Conservation (phyloP, 2,329 filamentous ascomycete genomes). For the Camillea tinctor region DNA sequence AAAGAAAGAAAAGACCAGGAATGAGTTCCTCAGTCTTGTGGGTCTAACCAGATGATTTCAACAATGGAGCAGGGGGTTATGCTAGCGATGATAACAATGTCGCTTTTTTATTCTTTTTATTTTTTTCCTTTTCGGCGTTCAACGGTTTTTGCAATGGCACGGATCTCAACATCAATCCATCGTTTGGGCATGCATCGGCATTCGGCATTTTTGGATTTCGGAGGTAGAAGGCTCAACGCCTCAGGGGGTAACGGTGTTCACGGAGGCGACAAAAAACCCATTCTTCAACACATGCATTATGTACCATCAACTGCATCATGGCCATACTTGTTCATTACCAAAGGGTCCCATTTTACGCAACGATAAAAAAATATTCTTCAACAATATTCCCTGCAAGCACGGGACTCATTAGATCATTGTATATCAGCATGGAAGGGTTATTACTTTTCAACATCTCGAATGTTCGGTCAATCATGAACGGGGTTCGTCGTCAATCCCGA, state of each 20-base stretch:
- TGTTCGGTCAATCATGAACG: no score
- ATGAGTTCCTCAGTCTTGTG: slow-evolving; percentile 87
- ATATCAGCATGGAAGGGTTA: no score
- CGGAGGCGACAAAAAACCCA: neutral
- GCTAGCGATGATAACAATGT: neutral
- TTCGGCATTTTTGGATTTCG: slow-evolving; percentile 16
- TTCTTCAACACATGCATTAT: slow-evolving; percentile 18
- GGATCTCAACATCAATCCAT: slow-evolving; percentile 33
- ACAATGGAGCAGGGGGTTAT: no score
- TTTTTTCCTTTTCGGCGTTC: slow-evolving; percentile 19
- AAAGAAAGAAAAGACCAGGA: slow-evolving; percentile 86
- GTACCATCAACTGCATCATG: slow-evolving; percentile 16
- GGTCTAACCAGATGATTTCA: slow-evolving; percentile 51
- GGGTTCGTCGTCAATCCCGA: no score
- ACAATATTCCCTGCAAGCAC: neutral
- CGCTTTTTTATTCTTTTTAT: slow-evolving; percentile 7
- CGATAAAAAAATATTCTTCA: no score
- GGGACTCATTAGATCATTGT: neutral
- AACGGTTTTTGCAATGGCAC: slow-evolving; percentile 11
- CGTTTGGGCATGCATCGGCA: slow-evolving; percentile 6
- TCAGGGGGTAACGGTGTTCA: slow-evolving; percentile 16
- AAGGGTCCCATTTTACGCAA: neutral
- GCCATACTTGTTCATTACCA: neutral
- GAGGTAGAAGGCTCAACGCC: slow-evolving; percentile 23
- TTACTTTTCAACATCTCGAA: no score